Conservation (phyloP, 495 filamentous ascomycete species). For the Friedmanniomyces endolithicus region DNA sequence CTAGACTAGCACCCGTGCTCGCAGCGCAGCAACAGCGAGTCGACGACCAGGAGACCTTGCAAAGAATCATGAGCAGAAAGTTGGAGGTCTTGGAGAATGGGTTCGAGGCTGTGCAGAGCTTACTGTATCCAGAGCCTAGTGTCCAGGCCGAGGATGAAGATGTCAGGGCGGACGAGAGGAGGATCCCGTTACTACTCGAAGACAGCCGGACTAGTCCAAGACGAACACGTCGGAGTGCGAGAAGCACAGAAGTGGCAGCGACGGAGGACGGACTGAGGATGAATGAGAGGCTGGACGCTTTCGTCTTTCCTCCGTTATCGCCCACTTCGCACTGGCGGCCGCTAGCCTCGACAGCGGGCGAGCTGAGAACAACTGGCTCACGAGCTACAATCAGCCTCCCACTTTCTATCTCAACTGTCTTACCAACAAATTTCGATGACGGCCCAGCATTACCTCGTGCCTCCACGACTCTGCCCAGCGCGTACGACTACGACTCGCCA, state of each 20-base stretch:
- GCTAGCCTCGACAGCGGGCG: conserved; percentile 11
- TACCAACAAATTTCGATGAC: no score
- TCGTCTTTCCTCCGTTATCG: not conserved
- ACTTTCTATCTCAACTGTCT: no score
- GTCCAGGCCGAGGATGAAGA: not conserved
- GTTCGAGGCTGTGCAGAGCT: conserved; percentile 36
- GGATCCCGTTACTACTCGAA: not conserved
- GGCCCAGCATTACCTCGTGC: conserved; percentile 1
- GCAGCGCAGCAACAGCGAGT: conserved; percentile 45
- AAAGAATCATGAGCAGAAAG: conserved; percentile 44
- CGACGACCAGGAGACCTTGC: conserved; percentile 43
- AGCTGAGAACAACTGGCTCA: no score
- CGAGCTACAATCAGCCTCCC: no score
- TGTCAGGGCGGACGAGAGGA: not conserved
- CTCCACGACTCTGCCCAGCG: conserved; percentile 14
- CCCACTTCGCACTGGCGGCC: not conserved
- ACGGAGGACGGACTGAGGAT: not conserved
- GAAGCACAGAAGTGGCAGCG: not conserved
- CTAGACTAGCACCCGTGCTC: conserved; percentile 47
- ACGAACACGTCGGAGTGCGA: not conserved
- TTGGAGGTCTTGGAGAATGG: conserved; percentile 48
- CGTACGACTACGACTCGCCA: conserved; percentile 16
- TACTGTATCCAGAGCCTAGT: conserved; percentile 22
- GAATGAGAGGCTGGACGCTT: not conserved
- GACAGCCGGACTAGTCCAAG: not conserved